Evolutionary conservation across 192 early-diverging fungal species (phyloP), one percentile per base, ranked within the genome.

Genomic region (Radiomyces spectabilis): DNA sequence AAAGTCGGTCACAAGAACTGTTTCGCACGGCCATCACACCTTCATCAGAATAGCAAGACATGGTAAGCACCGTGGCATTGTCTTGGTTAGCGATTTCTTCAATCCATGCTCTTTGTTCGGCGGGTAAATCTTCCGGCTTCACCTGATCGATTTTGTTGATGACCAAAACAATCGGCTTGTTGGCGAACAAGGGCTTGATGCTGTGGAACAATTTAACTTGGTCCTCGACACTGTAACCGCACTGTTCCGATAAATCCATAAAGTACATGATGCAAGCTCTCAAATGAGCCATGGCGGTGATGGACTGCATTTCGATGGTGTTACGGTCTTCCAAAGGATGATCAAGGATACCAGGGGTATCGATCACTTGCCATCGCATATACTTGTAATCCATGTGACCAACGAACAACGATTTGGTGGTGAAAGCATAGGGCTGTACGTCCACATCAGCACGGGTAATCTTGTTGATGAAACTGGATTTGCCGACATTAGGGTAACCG

Each of bases 341-440:
- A 75, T 99, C 97, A 41, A 99, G 80, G 68, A 99, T 97, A 50
- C 97, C 97, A 30, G 97, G 97, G 38, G 97, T 99, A 70, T 99
- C 97, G 52, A 99, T 98, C n/a, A 99, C 97, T 73, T 99, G 97
- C 97, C 97, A 99, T 68, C 95, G 78, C 73, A 97, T 77, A 73
- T 99, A 95, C 74, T 92, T 94, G 86, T 97, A 97, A 76, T 99
- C 95, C 97, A 99, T 98, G 65, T 99, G 97, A 30, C 97, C 97
- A 26, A 99, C 97, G 76, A 99, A 99, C 63, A 99, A 79, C 18
- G 89, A 93, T 80, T 99, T 99, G 55, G 97, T 99, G 21, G 97
- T 99, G 78, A 99, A 99, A 29, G 97, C 97, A 73, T 99, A 99
- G 15, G 95, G 95, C 71, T 99, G 97, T 10, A 99, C 97, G 67